A percentile compares a stretch with the other conserved stretches of the same genome.
These are phyloP conservation scores for Ophiostoma sp. DNA, from an alignment of 2,329 filamentous ascomycete species.

Conservation along the genomic window DNA sequence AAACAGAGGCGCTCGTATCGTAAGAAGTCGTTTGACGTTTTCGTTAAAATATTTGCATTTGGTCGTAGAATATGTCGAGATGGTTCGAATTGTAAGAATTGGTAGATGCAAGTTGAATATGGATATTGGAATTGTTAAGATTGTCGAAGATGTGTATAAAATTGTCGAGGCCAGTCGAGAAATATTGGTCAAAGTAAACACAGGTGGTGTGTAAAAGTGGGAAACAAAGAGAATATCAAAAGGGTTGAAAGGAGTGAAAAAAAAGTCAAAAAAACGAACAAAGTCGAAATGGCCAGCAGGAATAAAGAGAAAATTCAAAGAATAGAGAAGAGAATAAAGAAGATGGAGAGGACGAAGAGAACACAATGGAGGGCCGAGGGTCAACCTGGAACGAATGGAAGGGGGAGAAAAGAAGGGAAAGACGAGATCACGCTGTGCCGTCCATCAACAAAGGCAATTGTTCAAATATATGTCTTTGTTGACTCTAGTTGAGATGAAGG, in stretches of 20 bases:
- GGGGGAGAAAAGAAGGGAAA: conserved; percentile 12
- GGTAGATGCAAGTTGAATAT: neutral
- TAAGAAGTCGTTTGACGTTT: neutral
- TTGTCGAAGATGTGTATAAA: neutral
- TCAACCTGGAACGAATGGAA: conserved; percentile 29
- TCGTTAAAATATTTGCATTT: conserved; percentile 9
- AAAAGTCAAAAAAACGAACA: conserved; percentile 6
- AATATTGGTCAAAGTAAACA: neutral
- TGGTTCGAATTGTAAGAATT: neutral
- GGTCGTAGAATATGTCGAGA: neutral
- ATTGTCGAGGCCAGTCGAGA: neutral
- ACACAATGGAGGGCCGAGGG: conserved; percentile 24
- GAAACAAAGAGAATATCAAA: neutral
- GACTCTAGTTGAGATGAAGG: neutral
- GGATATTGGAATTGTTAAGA: neutral
- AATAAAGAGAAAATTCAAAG: conserved; percentile 8
- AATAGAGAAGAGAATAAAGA: conserved; percentile 5
- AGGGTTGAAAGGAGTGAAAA: neutral
- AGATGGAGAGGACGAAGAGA: conserved; percentile 11
- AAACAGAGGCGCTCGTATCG: neutral
- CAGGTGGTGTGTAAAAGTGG: neutral
- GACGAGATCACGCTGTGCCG: neutral
- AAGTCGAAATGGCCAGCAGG: conserved; percentile 2
- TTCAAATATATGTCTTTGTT: neutral
- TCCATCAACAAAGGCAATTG: conserved; percentile 12